Conservation (phyloP, 208 protist genomes). For the Strigomonas culicis region DNA sequence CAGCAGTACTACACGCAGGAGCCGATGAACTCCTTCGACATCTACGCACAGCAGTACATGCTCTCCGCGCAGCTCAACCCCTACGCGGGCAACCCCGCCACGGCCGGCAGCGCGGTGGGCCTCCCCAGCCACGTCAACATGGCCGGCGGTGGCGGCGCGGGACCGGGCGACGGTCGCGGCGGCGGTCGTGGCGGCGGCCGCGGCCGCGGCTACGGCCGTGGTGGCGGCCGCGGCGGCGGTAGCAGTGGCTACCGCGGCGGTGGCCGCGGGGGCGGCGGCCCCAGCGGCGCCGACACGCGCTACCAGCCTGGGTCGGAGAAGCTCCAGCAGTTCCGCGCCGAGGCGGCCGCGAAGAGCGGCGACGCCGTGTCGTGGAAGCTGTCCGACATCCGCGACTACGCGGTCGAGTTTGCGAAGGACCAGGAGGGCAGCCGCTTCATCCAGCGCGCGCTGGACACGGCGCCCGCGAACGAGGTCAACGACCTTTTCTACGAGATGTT, state of each 20-base stretch:
- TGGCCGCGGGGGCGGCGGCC: slow-evolving; percentile 22
- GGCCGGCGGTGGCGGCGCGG: slow-evolving; percentile 16
- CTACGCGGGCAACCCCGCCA: not conserved
- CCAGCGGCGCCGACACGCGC: slow-evolving; percentile 11
- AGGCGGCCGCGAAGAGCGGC: slow-evolving; percentile 36
- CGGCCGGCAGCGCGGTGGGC: slow-evolving; percentile 20
- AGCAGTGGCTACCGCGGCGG: slow-evolving; percentile 25
- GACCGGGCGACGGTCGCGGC: slow-evolving; percentile 13
- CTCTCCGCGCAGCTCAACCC: slow-evolving; percentile 12
- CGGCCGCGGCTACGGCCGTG: slow-evolving; percentile 1
- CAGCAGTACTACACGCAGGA: slow-evolving; percentile 91
- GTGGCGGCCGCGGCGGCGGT: slow-evolving; percentile 20
- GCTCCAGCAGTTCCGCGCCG: slow-evolving; percentile 62
- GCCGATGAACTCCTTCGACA: slow-evolving; percentile 66
- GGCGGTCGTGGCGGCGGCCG: slow-evolving; percentile 18
- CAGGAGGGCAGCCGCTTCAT: slow-evolving; percentile 98
- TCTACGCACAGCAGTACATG: slow-evolving; percentile 20
- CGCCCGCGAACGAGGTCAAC: slow-evolving; percentile 78
- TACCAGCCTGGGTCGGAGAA: slow-evolving; percentile 54
- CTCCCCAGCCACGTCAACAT: slow-evolving; percentile 15
- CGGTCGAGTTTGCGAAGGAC: slow-evolving; percentile 95
- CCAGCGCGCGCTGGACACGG: slow-evolving; percentile 94
- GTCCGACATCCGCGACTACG: slow-evolving; percentile 85
- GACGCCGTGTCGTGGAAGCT: slow-evolving; percentile 51
- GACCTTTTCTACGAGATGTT: slow-evolving; percentile 93